phyloP scores from a whole-genome alignment of 177 flowering plant genomes.

The Vitis hybrid region DNA sequence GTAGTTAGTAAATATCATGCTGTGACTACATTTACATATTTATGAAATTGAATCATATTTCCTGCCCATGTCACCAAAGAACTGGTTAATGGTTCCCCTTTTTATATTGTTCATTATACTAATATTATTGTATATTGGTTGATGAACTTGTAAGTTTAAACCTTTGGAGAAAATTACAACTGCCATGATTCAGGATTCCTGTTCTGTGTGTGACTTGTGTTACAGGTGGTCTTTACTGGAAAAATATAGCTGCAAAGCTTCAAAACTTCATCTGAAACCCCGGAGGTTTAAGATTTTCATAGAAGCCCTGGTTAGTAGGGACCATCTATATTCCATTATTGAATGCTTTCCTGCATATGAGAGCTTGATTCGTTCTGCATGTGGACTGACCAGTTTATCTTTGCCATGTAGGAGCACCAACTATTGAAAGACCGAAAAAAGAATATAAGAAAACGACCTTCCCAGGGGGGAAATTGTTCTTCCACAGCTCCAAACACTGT shows the following conservation, averaged over 20 bases:
- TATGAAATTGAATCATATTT: no score
- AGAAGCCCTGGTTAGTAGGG: constrained; percentile 80
- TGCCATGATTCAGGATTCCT: not conserved
- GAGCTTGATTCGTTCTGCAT: constrained; percentile 2
- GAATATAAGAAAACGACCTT: constrained; percentile 52
- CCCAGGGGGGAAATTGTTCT: constrained; percentile 49
- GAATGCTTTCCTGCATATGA: not conserved
- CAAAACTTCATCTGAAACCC: constrained; percentile 96
- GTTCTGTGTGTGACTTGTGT: constrained; percentile 11
- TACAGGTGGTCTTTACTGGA: constrained; percentile 98
- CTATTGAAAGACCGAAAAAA: constrained; percentile 89
- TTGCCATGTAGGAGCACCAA: constrained; percentile 81
- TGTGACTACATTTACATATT: no score
- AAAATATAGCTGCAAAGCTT: constrained; percentile 93
- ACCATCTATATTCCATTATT: constrained; percentile 5
- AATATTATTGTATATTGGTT: no score
- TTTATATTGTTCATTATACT: no score
- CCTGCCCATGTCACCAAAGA: no score
- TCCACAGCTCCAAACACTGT: constrained; percentile 32
- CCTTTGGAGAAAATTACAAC: not conserved
- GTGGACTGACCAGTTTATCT: constrained; percentile 17
- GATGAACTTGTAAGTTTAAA: no score
- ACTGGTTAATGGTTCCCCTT: no score
- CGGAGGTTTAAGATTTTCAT: constrained; percentile 86
- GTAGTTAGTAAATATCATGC: no score